Evolutionary conservation across 768 basidiomycete genomes (phyloP).

Genomic region (Amylocystis lapponica): DNA sequence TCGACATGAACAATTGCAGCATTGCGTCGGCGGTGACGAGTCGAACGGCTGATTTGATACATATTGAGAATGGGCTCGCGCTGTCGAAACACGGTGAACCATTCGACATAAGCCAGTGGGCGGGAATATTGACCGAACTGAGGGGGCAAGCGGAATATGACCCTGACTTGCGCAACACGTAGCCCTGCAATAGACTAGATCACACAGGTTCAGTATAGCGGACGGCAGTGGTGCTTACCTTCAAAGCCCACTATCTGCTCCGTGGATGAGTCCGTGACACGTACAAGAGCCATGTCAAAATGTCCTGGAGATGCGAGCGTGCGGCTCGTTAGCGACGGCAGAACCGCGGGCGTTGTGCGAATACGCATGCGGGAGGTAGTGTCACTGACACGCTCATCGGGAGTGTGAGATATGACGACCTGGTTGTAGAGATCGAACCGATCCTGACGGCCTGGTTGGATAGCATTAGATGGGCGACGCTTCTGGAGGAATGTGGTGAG

Average conservation of each 20-base stretch:
- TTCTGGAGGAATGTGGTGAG: neutral
- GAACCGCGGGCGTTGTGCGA: neutral
- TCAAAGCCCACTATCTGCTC: neutral
- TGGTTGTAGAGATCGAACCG: neutral
- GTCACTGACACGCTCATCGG: neutral
- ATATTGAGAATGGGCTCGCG: neutral
- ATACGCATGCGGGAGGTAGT: neutral
- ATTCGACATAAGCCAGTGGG: conserved; percentile 23
- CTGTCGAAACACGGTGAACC: conserved; percentile 18
- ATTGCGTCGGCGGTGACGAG: neutral
- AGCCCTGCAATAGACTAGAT: conserved; percentile 11
- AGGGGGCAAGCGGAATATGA: conserved; percentile 21
- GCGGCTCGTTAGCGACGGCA: neutral
- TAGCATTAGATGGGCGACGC: neutral
- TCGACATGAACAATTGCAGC: neutral
- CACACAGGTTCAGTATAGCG: neutral
- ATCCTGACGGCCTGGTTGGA: neutral
- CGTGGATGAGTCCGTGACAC: neutral
- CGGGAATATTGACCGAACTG: conserved; percentile 8
- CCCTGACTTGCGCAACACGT: conserved; percentile 19
- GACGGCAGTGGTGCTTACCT: neutral
- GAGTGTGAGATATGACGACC: neutral
- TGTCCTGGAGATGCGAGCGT: neutral
- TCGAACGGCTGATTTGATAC: conserved; percentile 1
- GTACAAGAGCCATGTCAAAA: neutral